Evolutionary conservation across 805 yeast species (phyloP), one percentile per base, ranked within the genome.

Genomic region (Metschnikowia orientalis): DNA sequence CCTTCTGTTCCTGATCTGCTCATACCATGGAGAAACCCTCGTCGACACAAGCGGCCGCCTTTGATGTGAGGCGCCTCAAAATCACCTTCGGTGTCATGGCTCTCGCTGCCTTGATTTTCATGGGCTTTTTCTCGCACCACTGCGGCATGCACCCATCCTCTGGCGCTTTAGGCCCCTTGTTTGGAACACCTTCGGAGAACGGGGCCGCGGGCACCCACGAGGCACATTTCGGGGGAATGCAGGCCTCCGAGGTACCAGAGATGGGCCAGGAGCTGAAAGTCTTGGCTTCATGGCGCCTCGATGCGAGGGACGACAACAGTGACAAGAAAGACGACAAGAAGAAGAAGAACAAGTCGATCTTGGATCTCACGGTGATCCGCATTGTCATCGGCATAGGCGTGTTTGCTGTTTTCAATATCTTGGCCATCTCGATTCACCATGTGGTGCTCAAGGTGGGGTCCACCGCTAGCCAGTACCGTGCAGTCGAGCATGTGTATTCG

Each of bases 391-490:
- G 56, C 2, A 47, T 65, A 12, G 56, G 52, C 10, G 69, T 54
- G 3, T 48, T 66, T 28, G 46, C 63, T 3, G 24, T 63, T 7
- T 34, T 66, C 16, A 65, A 66, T 40, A 50, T 59, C 44, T 19
- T 61, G 15, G 68, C 57, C 17, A 63, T 66, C 32, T 42, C 54
- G 18, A 47, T 63, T 22, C 71, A 65, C 35, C 72, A 66, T 37
- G 34, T 65, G 15, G 61, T 51, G 38, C 51, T 53, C 43, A 53
- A 53, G 34, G 38, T 54, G 5, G 43, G 59, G 15, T 47, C 48
- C 23, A 45, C 57, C 4, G 51, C 53, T 19, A 57, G 51, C 35
- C 44, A 54, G 26, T 65, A 65, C 40, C 46, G 60, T 32, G 54
- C 56, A 17, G 42, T 64, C 18, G 68, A 63, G 18, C 66, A 60